Percentiles rank a stretch among this genome's conserved stretches.
Conservation (phyloP, 2,329 filamentous ascomycete species). For the Aspergillus clavatus region DNA sequence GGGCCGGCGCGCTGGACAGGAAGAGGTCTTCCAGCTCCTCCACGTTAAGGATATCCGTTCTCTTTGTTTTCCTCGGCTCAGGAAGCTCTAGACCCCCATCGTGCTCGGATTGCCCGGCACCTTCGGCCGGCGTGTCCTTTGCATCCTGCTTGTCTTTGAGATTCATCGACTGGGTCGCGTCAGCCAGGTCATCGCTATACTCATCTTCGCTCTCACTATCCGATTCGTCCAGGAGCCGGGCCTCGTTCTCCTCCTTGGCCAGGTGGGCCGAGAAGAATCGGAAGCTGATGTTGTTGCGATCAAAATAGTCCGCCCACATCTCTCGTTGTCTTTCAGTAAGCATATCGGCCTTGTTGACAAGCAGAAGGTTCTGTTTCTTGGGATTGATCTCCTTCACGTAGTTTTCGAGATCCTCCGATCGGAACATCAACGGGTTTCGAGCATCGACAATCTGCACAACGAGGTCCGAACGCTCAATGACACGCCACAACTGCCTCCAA, state of each 20-base stretch:
- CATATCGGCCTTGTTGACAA: conserved; percentile 99
- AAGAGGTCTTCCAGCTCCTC: conserved; percentile 90
- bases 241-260: conserved; percentile 84
- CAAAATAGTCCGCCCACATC: conserved; percentile 83
- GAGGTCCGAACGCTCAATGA: conserved; percentile 92
- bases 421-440: conserved; percentile 86
- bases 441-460: conserved; percentile 98
- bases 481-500: conserved; percentile 96
- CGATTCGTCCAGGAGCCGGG: conserved; percentile 50
- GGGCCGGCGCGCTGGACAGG: conserved; percentile 64
- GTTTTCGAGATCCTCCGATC: conserved; percentile 84
- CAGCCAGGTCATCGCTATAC: conserved; percentile 21
- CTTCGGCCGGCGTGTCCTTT: conserved; percentile 20
- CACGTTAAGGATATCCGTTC: conserved; percentile 78
- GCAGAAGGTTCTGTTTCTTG: conserved; percentile 81
- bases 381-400: conserved; percentile 92
- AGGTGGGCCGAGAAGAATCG: conserved; percentile 93
- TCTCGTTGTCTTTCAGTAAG: conserved; percentile 81
- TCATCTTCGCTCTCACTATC: conserved; percentile 38
- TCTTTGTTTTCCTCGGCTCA: conserved; percentile 35
- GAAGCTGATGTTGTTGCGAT: conserved; percentile 75
- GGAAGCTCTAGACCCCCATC: conserved; percentile 22
- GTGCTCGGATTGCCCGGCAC: conserved; percentile 12
- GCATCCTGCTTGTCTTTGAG: conserved; percentile 27
- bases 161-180: conserved; percentile 12